phyloP scores from a whole-genome alignment of 2,329 filamentous ascomycete species.

The Cercospora zeae-maydis region DNA sequence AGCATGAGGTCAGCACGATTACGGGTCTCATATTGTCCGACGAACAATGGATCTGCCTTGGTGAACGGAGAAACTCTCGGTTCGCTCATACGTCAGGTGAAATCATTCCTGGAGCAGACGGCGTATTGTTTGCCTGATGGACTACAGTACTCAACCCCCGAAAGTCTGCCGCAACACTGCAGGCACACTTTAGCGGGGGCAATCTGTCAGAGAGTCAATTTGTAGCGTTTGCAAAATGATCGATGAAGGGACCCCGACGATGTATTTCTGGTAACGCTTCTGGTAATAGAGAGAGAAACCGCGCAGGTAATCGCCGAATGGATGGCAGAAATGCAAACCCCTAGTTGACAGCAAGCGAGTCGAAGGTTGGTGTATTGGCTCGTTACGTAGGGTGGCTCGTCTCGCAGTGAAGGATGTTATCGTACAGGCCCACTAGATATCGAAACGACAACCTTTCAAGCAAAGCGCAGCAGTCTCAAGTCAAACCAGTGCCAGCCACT shows the following conservation, averaged over 20 bases:
- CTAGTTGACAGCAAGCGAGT: not conserved
- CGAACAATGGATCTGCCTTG: slow-evolving; percentile 6
- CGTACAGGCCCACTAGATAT: not conserved
- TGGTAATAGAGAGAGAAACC: not conserved
- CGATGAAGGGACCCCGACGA: not conserved
- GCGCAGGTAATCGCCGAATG: not conserved
- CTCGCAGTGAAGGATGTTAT: not conserved
- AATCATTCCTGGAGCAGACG: not conserved
- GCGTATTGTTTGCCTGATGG: slow-evolving; percentile 5
- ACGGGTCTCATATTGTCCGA: not conserved
- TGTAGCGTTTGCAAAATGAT: slow-evolving; percentile 1
- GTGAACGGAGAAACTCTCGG: slow-evolving; percentile 3
- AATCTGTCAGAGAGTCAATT: not conserved
- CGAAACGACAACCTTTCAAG: not conserved
- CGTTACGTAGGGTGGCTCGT: not conserved
- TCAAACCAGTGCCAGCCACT: not conserved
- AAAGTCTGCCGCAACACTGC: not conserved
- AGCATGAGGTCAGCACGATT: slow-evolving; percentile 4
- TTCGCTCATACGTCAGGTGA: not conserved
- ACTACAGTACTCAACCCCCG: not conserved
- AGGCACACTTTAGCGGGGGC: not conserved
- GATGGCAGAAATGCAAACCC: not conserved
- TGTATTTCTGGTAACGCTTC: slow-evolving; percentile 4
- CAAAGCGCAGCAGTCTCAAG: not conserved
- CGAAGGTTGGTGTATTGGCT: slow-evolving; percentile 1